Conservation (phyloP, 2,329 filamentous ascomycete species). For the Penicillium sp. region DNA sequence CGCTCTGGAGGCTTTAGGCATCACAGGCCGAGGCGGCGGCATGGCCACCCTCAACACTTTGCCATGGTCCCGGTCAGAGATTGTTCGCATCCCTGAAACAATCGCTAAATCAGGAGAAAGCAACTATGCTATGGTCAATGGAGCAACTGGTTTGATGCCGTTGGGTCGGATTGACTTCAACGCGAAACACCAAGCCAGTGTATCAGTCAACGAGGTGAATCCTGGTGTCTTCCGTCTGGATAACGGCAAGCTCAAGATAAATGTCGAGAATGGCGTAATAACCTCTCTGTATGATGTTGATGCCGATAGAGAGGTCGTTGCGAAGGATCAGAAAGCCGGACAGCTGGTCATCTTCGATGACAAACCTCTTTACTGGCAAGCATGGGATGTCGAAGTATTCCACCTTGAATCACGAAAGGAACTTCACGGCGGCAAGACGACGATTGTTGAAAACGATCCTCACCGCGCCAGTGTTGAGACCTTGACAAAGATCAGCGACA, state of each 20-base stretch:
- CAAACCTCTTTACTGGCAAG: slow-evolving; percentile 96
- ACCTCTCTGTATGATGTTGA: slow-evolving; percentile 78
- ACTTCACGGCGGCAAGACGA: slow-evolving; percentile 67
- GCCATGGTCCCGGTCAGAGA: slow-evolving; percentile 77
- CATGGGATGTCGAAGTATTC: slow-evolving; percentile 97
- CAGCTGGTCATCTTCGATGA: slow-evolving; percentile 95
- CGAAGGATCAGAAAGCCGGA: slow-evolving; percentile 73
- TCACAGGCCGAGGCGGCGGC: slow-evolving; percentile 51
- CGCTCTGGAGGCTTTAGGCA: slow-evolving; percentile 67
- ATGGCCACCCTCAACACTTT: slow-evolving; percentile 78
- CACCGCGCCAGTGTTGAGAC: slow-evolving; percentile 81
- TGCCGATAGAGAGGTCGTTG: slow-evolving; percentile 74
- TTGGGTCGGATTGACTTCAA: slow-evolving; percentile 29
- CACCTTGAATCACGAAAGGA: slow-evolving; percentile 85
- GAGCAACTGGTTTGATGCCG: slow-evolving; percentile 48
- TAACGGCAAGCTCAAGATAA: slow-evolving; percentile 74
- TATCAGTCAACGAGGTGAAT: slow-evolving; percentile 47
- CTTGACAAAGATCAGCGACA: slow-evolving; percentile 81
- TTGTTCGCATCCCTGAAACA: slow-evolving; percentile 62
- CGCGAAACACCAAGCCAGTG: slow-evolving; percentile 39
- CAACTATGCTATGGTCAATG: slow-evolving; percentile 48
- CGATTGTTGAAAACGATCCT: slow-evolving; percentile 69
- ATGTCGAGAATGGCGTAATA: slow-evolving; percentile 74
- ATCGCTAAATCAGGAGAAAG: slow-evolving; percentile 23
- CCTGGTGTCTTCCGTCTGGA: slow-evolving; percentile 73